A percentile compares a stretch with the other conserved stretches of the same genome.
Conservation (phyloP, 176 grass and related monocot genomes). For the Poa pratensis region DNA sequence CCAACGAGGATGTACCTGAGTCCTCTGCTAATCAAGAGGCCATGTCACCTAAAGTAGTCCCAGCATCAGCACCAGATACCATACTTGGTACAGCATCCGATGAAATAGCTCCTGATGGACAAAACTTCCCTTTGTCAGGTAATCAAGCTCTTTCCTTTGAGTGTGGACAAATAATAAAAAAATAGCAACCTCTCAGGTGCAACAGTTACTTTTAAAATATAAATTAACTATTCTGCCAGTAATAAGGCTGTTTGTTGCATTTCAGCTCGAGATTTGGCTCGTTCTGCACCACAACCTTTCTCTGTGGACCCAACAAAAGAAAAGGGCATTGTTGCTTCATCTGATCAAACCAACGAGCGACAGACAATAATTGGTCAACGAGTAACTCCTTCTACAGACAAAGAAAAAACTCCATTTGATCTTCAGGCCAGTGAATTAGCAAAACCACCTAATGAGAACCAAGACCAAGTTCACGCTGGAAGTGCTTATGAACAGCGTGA, state of each 20-base stretch:
- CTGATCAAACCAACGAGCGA: not conserved
- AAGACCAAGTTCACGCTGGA: not conserved
- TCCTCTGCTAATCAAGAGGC: constrained; percentile 14
- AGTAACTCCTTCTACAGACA: not conserved
- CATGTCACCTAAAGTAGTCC: not conserved
- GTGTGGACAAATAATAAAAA: not conserved
- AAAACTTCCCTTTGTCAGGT: constrained; percentile 23
- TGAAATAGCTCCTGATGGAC: not conserved
- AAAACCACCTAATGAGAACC: not conserved
- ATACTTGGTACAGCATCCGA: not conserved
- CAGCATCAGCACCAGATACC: constrained; percentile 8
- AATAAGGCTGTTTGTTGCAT: constrained; percentile 23
- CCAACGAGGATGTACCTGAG: constrained; percentile 7
- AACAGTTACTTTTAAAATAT: constrained; percentile 16
- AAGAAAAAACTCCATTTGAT: not conserved
- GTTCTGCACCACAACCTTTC: not conserved
- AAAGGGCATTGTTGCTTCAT: not conserved
- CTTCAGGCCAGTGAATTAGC: not conserved
- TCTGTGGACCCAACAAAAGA: constrained; percentile 25
- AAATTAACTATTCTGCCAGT: not conserved
- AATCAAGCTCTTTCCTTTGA: not conserved
- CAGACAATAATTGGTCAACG: not conserved
- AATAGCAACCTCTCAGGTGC: not conserved
- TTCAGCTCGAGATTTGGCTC: constrained; percentile 22
- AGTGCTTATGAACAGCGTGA: not conserved